Evolutionary conservation across 495 filamentous ascomycete genomes (phyloP).

Genomic region (Choiromyces venosus): DNA sequence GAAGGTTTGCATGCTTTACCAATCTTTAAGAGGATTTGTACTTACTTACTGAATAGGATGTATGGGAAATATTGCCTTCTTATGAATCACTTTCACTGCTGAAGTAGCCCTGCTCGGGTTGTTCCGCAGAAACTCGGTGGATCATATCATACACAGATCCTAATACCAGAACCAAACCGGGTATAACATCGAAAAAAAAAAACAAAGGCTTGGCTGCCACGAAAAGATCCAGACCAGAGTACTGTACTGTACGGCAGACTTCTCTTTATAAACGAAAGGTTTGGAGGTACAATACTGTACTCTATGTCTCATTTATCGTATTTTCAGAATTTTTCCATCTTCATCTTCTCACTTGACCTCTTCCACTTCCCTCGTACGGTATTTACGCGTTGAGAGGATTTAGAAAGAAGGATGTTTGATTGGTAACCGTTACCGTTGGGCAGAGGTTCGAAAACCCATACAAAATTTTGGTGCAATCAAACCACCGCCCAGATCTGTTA

Average conservation of each 20-base stretch:
- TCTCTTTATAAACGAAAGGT: background rate
- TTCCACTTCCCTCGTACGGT: background rate
- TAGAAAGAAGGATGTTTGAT: background rate
- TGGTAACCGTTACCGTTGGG: background rate
- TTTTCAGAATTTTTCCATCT: background rate
- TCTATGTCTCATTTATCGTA: background rate
- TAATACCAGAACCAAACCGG: too few species aligned
- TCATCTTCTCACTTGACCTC: background rate
- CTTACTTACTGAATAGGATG: background rate
- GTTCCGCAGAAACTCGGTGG: background rate
- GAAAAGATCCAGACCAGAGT: background rate
- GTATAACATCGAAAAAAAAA: too few species aligned
- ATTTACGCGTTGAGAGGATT: background rate
- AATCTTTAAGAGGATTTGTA: background rate
- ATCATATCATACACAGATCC: background rate
- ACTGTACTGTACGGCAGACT: background rate
- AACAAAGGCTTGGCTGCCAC: too few species aligned
- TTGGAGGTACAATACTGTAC: background rate
- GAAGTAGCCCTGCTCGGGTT: background rate
- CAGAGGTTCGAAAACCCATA: background rate
- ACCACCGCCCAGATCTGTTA: background rate
- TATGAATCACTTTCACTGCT: background rate
- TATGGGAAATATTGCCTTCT: background rate
- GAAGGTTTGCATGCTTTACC: background rate
- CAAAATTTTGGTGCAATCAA: background rate